Evolutionary conservation across 2,329 filamentous ascomycete species (phyloP).

Genomic region (Xylariomycetidae sp.): DNA sequence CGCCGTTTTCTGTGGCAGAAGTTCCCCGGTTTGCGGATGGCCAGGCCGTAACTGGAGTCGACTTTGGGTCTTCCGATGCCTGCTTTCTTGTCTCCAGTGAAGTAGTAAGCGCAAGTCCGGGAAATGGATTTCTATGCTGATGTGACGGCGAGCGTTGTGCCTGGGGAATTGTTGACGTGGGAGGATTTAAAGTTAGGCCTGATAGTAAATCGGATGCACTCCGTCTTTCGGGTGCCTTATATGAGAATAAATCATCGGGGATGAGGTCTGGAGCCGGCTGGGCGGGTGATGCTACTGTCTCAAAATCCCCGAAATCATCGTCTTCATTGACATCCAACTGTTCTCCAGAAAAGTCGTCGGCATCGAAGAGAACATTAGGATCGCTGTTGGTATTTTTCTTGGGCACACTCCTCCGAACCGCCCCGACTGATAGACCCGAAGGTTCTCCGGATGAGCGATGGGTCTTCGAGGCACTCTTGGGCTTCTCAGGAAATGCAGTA

Average conservation of each 20-base stretch:
- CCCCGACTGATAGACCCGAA: slow-evolving; percentile 5
- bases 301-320: slow-evolving; percentile 59
- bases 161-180: slow-evolving; percentile 37
- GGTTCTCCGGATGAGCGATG: slow-evolving; percentile 7
- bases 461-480: slow-evolving; percentile 7
- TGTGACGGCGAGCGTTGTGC: slow-evolving; percentile 49
- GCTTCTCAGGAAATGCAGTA: slow-evolving; percentile 7
- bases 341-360: slow-evolving; percentile 46
- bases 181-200: slow-evolving; percentile 26
- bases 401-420: slow-evolving; percentile 10
- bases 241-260: slow-evolving; percentile 30
- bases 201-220: slow-evolving; percentile 30
- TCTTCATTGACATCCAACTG: slow-evolving; percentile 43
- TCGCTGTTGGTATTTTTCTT: slow-evolving; percentile 24
- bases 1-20: slow-evolving; percentile 16
- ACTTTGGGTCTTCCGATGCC: slow-evolving; percentile 28
- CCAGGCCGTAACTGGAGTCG: slow-evolving; percentile 41
- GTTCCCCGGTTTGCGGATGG: slow-evolving; percentile 30
- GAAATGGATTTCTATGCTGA: slow-evolving; percentile 49
- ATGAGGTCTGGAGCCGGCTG: slow-evolving; percentile 31
- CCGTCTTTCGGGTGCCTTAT: slow-evolving; percentile 22
- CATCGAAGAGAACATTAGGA: slow-evolving; percentile 63
- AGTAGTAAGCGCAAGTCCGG: slow-evolving; percentile 42
- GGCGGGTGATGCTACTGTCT: slow-evolving; percentile 35
- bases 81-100: slow-evolving; percentile 30